A percentile compares a stretch with the other conserved stretches of the same genome.
phyloP scores from a whole-genome alignment of 768 basidiomycete genomes.

The Cubamyces lactineus region DNA sequence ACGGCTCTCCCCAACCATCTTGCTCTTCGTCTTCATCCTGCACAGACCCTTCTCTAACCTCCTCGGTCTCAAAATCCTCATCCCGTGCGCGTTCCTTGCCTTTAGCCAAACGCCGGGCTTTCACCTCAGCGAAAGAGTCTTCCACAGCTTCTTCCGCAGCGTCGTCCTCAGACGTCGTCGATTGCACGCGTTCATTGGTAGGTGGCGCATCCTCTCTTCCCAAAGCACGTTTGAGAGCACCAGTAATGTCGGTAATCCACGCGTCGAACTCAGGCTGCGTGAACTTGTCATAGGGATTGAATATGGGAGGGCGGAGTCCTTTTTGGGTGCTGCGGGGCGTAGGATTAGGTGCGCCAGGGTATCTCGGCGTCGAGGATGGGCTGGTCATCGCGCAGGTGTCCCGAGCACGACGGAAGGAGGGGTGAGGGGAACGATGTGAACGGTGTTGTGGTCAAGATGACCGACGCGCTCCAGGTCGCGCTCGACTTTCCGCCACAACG shows the following conservation, averaged over 20 bases:
- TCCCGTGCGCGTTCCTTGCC: constrained; percentile 66
- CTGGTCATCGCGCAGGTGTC: constrained; percentile 25
- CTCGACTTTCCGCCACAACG: constrained; percentile 8
- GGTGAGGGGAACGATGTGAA: not conserved
- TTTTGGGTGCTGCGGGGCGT: constrained; percentile 28
- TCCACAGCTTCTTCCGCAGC: constrained; percentile 38
- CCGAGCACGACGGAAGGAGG: not conserved
- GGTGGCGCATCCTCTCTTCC: constrained; percentile 42
- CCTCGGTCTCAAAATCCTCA: constrained; percentile 50
- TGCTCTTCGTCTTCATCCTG: constrained; percentile 24
- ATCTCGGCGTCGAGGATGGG: constrained; percentile 25
- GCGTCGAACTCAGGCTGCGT: constrained; percentile 67
- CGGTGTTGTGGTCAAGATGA: not conserved
- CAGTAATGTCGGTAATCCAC: constrained; percentile 69
- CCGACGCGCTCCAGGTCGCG: not conserved
- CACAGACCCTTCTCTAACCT: constrained; percentile 34
- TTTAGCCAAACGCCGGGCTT: constrained; percentile 58
- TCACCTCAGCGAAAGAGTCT: constrained; percentile 60
- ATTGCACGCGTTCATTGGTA: constrained; percentile 17
- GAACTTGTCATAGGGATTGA: constrained; percentile 78
- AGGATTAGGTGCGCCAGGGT: constrained; percentile 26
- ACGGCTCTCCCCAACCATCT: constrained; percentile 28
- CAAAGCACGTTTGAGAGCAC: constrained; percentile 58
- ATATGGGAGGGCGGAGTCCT: constrained; percentile 50
- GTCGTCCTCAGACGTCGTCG: constrained; percentile 35